Evolutionary conservation across 257 asterid genomes (phyloP), one percentile per base, ranked within the genome.

Genomic region (Lithospermum erythrorhizon): DNA sequence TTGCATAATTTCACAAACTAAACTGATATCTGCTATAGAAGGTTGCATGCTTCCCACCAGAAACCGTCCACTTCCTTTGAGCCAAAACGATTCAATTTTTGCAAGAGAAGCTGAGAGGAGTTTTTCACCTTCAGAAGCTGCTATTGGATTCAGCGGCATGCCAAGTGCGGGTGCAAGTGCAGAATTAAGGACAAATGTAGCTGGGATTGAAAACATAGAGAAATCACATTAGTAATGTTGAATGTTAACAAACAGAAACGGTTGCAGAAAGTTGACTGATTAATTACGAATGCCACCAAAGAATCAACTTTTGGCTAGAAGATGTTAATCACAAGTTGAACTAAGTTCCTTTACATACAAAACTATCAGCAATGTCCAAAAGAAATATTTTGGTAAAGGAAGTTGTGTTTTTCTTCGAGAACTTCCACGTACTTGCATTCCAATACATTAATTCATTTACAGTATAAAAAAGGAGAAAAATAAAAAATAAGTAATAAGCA

Each of bases 1-100:
- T 69, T 88, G 86, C 96, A 84, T 81, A 65, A 86, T 62, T 77
- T 86, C 98, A 66, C 95, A 91, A 52, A 83, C 94, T 64, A 91
- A 75, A 70, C 87, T 82, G 69, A 91, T 83, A 72, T 88, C 98
- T 3, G 95, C 96, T 37, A 91, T 81, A 53, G 98, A 91, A 65
- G 95, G 96, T 52, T 86, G 89, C 27, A 55, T 59, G 72, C 84
- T 83, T 35, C 93, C 96, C 32, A 88, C 75, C 72, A 88, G 73
- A 78, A 91, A 91, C 1, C 75, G 83, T 3, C 94, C 95, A 0
- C 68, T 77, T 57, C 76, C 94, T 54, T 73, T 77, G 64, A 91
- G 96, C 96, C 96, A 91, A 19, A 86, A 59, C 47, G 96, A 76
- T 72, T 81, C 95, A 1, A 84, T 75, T 59, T 29, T 76, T 22